phyloP scores from a whole-genome alignment of 1,284 basidiomycete genomes.

The Rhodofomes roseus region DNA sequence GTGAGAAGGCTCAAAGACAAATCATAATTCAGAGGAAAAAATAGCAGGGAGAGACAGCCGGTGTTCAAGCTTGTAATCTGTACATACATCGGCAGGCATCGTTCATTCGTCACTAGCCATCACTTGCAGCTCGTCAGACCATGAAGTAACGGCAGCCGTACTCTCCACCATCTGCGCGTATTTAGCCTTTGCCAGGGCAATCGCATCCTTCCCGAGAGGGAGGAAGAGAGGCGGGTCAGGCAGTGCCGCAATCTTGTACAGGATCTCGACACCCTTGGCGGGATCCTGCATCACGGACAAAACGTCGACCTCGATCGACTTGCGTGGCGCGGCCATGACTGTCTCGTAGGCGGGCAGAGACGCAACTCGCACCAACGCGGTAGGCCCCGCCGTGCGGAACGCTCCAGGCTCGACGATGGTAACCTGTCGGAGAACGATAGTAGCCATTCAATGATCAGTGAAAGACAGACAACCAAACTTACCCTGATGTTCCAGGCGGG shows the following conservation, averaged over 20 bases:
- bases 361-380: neutral
- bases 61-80: no score
- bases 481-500: slow-evolving; percentile 42
- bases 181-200: neutral
- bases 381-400: slow-evolving; percentile 3
- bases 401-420: slow-evolving; percentile 8
- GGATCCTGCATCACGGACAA: neutral
- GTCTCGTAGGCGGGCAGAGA: slow-evolving; percentile 3
- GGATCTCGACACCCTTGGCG: neutral
- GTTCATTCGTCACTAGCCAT: no score
- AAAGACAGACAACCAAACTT: no score
- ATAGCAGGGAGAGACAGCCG: no score
- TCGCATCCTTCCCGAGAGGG: slow-evolving; percentile 8
- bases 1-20: no score
- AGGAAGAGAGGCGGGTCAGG: slow-evolving; percentile 10
- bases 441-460: no score
- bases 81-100: no score
- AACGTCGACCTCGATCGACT: neutral
- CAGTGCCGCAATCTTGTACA: slow-evolving; percentile 4
- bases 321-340: neutral
- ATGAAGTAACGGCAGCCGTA: slow-evolving; percentile 6
- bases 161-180: neutral
- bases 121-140: slow-evolving; percentile 10
- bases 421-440: neutral
- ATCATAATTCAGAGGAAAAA: no score